Evolutionary conservation across 495 filamentous ascomycete genomes (phyloP), one percentile per base, ranked within the genome.

Genomic region (Peziza echinospora): DNA sequence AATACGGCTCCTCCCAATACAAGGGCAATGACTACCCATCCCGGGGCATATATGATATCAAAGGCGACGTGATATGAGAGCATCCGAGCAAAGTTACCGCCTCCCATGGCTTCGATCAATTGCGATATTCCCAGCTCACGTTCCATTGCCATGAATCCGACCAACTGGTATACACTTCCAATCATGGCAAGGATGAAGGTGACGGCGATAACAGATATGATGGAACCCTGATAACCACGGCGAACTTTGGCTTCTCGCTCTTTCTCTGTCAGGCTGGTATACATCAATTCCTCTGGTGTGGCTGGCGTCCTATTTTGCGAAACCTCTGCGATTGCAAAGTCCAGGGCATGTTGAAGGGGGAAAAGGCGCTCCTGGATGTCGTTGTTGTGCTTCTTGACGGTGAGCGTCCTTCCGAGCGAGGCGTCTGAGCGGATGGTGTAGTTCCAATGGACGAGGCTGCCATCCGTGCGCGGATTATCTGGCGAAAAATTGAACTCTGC

Each of bases 41-140:
- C 73, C 1, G 76, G 72, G 7, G 72, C 57, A 55, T 86, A 89
- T 8, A 82, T 64, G 6, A 74, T 48, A 42, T 73, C 70, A 56
- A 85, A 82, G 2, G 78, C 69, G 9, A 82, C 46, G 53, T 81
- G 76, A 51, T 81, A 75, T 0, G 77, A 71, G 21, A 77, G 45
- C 8, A 86, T 60, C 3, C 82, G 68, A 16, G 75, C 72, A 23
- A 70, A 64, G 64, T 86, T 81, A 50, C 77, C 79, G 19, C 76
- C 73, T 71, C 84, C 83, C 75, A 83, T 86, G 28, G 80, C 76
- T 60, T 89, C 82, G 40, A 86, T 66, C 37, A 89, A 64, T 37
- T 80, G 78, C 24, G 79, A 77, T 71, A 85, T 82, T 47, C 80
- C 82, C 34, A 73, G 63, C 63, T 89, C 82, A 40, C 82, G 66